Base-by-base conservation (phyloP, 202 grass and related monocot species). In the Dendrocalamus latiflorus region DNA sequence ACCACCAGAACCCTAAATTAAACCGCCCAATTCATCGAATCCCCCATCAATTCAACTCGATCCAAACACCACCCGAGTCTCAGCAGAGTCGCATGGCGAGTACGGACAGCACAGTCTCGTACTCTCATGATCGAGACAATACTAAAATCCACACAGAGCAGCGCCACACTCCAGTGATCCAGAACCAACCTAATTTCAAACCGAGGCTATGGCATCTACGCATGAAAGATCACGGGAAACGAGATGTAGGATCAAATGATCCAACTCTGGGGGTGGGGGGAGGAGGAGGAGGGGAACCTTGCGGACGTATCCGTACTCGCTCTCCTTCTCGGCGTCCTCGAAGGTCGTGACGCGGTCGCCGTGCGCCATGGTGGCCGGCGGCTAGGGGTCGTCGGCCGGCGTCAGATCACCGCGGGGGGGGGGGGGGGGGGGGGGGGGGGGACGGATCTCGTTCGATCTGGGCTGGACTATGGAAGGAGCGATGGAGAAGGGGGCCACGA, bases 231-330 rank as follows among this genome's bases (percentile, higher is more conserved):
- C 75, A 26, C 58, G 14, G 7, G 24, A 9, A 13, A 65, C 36
- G 61, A 25, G 26, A 20, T 34, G 16, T 4, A 25, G 9, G 12
- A n/a, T 47, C 44, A 9, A 55, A 4, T 6, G 74, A 90, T 76
- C 80, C n/a, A 69, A 3, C 53, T 1, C 6, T 30, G 9, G 2
- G 0, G 42, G 28, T 2, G 22, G 11, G 5, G 25, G 54, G 14
- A 28, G 28, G 28, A 30, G 28, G 28, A 30, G 65, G 50, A n/a
- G 21, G 75, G 22, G 9, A 57, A 94, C 92, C 92, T 94, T 94
- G 63, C 92, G 92, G 70, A 94, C 89, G 80, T 94, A 94, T 39
- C 92, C 89, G 62, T 89, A 94, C 92, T 91, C 92, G 86, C 92
- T 94, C 86, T 94, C 92, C 80, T 91, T 79, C 92, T 94, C 92